A percentile compares a stretch with the other conserved stretches of the same genome.
Evolutionary conservation across 352 stramenopile species (phyloP).

Genomic region (Pythium phragmiticola): DNA sequence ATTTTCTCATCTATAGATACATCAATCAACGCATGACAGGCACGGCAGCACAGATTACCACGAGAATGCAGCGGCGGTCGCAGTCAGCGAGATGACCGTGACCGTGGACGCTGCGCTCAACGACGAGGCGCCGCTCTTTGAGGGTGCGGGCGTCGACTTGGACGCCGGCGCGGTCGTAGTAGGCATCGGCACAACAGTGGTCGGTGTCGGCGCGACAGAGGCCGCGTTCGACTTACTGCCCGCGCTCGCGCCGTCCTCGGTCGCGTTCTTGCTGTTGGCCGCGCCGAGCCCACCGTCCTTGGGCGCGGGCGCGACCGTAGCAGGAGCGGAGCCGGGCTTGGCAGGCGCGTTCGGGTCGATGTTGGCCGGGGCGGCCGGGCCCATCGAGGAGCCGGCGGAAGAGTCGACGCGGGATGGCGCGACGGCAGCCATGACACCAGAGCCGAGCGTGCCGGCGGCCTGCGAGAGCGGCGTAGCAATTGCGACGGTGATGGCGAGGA

Average conservation of each 20-base stretch:
- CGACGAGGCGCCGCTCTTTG: constrained; percentile 8
- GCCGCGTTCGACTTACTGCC: not conserved
- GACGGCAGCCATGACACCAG: constrained; percentile 12
- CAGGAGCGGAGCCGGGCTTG: constrained; percentile 19
- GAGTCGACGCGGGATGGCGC: constrained; percentile 26
- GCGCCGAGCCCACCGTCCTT: constrained; percentile 2
- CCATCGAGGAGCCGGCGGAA: constrained; percentile 24
- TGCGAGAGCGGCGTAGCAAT: constrained; percentile 5
- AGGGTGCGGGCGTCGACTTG: constrained; percentile 8
- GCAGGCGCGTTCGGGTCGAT: constrained; percentile 10
- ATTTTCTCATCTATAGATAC: constrained; percentile 9
- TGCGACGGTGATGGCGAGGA: constrained; percentile 11
- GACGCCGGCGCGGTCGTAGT: not conserved
- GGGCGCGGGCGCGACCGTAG: not conserved
- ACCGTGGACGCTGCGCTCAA: constrained; percentile 5
- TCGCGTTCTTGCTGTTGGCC: constrained; percentile 8
- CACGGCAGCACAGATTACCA: constrained; percentile 16
- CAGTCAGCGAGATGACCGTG: constrained; percentile 18
- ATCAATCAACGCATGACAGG: not conserved
- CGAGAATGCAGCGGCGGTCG: constrained; percentile 16
- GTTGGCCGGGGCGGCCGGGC: constrained; percentile 9
- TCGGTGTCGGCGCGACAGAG: constrained; percentile 8
- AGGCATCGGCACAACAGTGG: not conserved
- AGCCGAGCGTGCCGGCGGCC: constrained; percentile 21
- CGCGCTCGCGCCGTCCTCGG: constrained; percentile 1